These are phyloP conservation scores for Pseudocercospora vitis DNA, from an alignment of 2,329 filamentous ascomycete genomes.

Conservation along the genomic window DNA sequence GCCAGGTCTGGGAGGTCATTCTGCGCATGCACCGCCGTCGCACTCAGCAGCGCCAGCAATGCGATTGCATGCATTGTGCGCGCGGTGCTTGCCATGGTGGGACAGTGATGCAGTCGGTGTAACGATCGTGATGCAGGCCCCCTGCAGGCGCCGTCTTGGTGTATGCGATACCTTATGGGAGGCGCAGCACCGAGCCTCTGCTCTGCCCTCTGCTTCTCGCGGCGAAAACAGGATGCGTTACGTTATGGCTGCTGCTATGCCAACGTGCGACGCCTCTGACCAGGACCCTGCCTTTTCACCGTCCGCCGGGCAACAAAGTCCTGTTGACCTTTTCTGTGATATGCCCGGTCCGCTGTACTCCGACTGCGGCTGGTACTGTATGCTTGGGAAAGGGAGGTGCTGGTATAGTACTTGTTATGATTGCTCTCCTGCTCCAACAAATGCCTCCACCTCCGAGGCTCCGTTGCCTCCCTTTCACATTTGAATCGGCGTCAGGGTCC, in stretches of 20 bases:
- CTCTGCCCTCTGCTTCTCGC: too few species aligned
- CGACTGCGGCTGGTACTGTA: background rate
- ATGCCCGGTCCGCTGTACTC: background rate
- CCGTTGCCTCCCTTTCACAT: background rate
- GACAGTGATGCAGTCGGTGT: constrained; percentile 9
- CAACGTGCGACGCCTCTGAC: background rate
- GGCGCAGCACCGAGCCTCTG: too few species aligned
- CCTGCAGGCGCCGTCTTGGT: constrained; percentile 5
- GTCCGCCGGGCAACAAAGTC: too few species aligned
- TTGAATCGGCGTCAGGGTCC: background rate
- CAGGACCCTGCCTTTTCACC: too few species aligned
- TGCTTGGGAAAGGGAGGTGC: background rate
- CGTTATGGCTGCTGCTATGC: background rate
- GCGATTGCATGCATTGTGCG: constrained; percentile 23
- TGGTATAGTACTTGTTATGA: too few species aligned
- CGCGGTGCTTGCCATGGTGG: constrained; percentile 13
- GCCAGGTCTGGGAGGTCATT: constrained; percentile 33
- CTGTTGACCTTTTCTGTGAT: background rate
- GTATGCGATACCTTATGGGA: too few species aligned
- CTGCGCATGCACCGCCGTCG: constrained; percentile 29
- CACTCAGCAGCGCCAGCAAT: constrained; percentile 29
- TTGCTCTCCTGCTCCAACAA: too few species aligned
- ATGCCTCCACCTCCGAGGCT: too few species aligned
- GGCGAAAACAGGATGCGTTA: too few species aligned
- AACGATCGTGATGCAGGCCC: constrained; percentile 1